These are phyloP conservation scores for Sarcomyxa edulis DNA, from an alignment of 768 basidiomycete genomes.

Conservation along the genomic window DNA sequence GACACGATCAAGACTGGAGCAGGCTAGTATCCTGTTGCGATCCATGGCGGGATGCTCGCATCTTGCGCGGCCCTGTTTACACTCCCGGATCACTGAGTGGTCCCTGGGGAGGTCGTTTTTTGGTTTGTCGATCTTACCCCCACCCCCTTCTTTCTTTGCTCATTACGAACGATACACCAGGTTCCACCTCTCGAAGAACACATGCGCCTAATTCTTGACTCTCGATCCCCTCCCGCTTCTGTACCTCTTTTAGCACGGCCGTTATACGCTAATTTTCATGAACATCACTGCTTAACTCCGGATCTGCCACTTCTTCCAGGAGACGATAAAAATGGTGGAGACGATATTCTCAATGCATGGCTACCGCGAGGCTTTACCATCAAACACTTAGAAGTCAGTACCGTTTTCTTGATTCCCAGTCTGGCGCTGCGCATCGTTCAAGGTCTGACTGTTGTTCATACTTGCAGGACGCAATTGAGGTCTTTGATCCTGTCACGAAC, in stretches of 20 bases:
- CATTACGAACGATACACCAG: constrained; percentile 7
- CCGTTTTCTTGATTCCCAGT: not conserved
- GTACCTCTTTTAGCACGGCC: constrained; percentile 27
- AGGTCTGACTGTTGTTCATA: not conserved
- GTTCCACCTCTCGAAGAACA: constrained; percentile 15
- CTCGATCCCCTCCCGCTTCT: constrained; percentile 17
- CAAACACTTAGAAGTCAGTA: constrained; percentile 26
- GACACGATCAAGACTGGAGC: constrained; percentile 44
- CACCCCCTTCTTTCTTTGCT: constrained; percentile 2
- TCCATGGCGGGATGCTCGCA: constrained; percentile 25
- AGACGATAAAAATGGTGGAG: constrained; percentile 27
- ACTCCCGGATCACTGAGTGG: constrained; percentile 38
- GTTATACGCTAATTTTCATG: constrained; percentile 35
- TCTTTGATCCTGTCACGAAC: constrained; percentile 34
- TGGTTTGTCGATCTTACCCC: no score
- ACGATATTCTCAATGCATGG: constrained; percentile 46
- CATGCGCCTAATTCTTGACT: constrained; percentile 15
- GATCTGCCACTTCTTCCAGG: constrained; percentile 30
- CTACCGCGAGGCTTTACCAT: constrained; percentile 32
- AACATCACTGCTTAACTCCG: constrained; percentile 41
- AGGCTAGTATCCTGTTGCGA: constrained; percentile 39
- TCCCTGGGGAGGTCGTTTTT: constrained; percentile 40
- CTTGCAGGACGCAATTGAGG: constrained; percentile 33
- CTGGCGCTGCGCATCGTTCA: constrained; percentile 1
- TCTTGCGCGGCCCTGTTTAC: constrained; percentile 36